Conservation (phyloP, 768 basidiomycete genomes). For the Tubosaeta sp. region DNA sequence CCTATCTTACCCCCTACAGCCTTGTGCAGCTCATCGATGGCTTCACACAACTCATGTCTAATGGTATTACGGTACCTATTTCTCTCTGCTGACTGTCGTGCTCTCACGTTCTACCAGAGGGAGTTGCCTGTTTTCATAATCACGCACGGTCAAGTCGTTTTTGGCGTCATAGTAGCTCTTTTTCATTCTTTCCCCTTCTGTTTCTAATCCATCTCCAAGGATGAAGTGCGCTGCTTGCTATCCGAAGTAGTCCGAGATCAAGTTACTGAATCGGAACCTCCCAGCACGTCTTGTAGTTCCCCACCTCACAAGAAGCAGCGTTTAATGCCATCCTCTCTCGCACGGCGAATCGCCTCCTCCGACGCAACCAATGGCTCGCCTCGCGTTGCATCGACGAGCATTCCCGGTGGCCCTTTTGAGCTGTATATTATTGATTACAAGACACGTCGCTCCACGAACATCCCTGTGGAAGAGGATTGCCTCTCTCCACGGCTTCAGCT, state of each 20-base stretch:
- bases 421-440: conserved; percentile 66
- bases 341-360: conserved; percentile 3
- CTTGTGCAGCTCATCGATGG: conserved; percentile 69
- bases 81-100: neutral
- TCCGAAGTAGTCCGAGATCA: conserved; percentile 1
- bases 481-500: conserved; percentile 62
- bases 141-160: conserved; percentile 56
- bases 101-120: conserved; percentile 40
- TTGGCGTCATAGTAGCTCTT: conserved; percentile 80
- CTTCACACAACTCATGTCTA: conserved; percentile 46
- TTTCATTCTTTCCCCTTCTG: conserved; percentile 11
- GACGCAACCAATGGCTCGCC: neutral
- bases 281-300: conserved; percentile 12
- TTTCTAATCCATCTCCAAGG: conserved; percentile 36
- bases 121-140: conserved; percentile 85
- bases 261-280: neutral
- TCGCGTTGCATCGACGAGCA: neutral
- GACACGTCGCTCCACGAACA: conserved; percentile 45
- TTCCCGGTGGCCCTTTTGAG: conserved; percentile 14
- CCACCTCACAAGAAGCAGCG: conserved; percentile 28
- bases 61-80: conserved; percentile 48
- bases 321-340: conserved; percentile 5
- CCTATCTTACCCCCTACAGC: conserved; percentile 34
- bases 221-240: conserved; percentile 40
- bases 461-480: conserved; percentile 59